Percentiles rank a stretch among this genome's conserved stretches.
Evolutionary conservation across 306 rosid species (phyloP).

Genomic region (Carpinus viminea): DNA sequence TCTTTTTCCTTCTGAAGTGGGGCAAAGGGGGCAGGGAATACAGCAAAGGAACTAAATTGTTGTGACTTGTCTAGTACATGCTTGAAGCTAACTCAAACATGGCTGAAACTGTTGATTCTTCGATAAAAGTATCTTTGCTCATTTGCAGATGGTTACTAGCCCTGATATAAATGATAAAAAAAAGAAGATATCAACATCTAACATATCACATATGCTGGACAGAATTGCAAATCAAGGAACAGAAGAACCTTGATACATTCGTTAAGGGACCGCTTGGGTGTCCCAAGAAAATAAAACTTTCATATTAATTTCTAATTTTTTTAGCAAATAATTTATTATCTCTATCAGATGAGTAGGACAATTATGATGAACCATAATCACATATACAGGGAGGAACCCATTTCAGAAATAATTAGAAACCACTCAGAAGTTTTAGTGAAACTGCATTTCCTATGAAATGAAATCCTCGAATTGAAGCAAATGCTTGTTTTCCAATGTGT

Average conservation of each 20-base stretch:
- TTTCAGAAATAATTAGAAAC: background rate
- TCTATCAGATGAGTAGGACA: background rate
- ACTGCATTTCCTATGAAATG: slow-evolving; percentile 2
- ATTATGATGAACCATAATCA: background rate
- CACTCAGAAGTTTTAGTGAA: background rate
- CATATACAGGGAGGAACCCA: background rate
- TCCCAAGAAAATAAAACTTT: background rate
- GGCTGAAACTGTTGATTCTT: background rate
- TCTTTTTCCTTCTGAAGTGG: slow-evolving; percentile 12
- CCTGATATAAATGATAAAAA: slow-evolving; percentile 35
- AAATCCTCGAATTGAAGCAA: background rate
- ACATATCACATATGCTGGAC: background rate
- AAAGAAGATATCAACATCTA: slow-evolving; percentile 3
- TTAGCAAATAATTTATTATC: background rate
- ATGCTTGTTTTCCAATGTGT: background rate
- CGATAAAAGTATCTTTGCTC: background rate
- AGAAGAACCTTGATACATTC: background rate
- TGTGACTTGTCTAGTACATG: slow-evolving; percentile 1
- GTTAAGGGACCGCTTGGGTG: background rate
- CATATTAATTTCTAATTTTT: background rate
- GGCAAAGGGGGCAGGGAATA: background rate
- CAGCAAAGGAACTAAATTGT: slow-evolving; percentile 18
- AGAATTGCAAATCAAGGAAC: background rate
- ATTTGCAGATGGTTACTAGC: slow-evolving; percentile 25
- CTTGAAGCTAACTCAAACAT: slow-evolving; percentile 12